These are phyloP conservation scores for Trifolium pratense DNA, from an alignment of 306 rosid genomes.

Conservation along the genomic window DNA sequence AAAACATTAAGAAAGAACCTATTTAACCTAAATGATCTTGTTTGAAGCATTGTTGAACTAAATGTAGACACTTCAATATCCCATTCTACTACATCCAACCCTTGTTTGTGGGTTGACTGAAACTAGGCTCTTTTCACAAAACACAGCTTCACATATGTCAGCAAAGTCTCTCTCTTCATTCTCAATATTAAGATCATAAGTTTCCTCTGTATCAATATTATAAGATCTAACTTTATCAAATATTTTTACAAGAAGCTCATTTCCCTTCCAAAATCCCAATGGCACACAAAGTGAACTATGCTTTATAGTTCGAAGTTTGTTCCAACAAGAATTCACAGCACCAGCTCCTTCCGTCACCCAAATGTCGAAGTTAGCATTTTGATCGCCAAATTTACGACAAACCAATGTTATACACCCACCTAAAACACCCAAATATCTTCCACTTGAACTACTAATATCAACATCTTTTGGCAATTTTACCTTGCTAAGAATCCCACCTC, in stretches of 20 bases:
- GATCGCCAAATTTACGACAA: neutral
- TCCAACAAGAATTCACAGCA: neutral
- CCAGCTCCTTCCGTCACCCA: neutral
- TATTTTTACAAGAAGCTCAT: conserved; percentile 20
- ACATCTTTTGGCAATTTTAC: neutral
- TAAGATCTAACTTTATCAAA: conserved; percentile 5
- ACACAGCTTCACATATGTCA: neutral
- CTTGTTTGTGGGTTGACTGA: neutral
- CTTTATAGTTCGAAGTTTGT: conserved; percentile 1
- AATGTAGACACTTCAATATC: too few species aligned
- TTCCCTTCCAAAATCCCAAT: neutral
- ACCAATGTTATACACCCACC: neutral
- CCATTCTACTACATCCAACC: neutral
- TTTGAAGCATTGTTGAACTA: neutral
- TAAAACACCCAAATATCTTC: conserved; percentile 15
- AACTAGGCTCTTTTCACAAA: conserved; percentile 8
- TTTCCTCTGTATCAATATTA: neutral
- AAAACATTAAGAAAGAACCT: too few species aligned
- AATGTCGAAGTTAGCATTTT: neutral
- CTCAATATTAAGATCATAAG: neutral
- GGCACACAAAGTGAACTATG: neutral
- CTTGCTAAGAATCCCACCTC: conserved; percentile 14
- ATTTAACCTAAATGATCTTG: too few species aligned
- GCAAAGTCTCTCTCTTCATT: neutral
- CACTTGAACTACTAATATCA: conserved; percentile 13